Conservation (phyloP, 495 filamentous ascomycete genomes). For the Hyaloscypha bicolor region DNA sequence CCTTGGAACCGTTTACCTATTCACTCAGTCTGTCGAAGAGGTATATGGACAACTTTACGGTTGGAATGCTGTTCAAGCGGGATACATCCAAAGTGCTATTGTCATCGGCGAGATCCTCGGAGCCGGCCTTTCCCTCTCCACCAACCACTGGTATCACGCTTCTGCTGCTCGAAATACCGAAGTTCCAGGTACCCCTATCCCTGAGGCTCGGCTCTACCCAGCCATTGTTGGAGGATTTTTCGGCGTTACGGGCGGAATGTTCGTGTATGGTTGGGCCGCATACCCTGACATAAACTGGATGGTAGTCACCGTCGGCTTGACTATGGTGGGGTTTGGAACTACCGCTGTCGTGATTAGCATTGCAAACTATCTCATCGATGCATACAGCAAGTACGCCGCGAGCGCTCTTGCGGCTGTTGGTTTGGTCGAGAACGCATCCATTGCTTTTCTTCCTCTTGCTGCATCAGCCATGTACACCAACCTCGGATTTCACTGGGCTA, state of each 20-base stretch:
- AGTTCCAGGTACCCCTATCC: conserved; percentile 46
- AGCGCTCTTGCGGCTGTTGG: conserved; percentile 39
- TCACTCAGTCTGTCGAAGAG: conserved; percentile 19
- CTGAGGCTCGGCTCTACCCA: conserved; percentile 58
- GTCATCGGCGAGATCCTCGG: conserved; percentile 54
- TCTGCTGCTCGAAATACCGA: conserved; percentile 50
- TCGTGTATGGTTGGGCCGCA: conserved; percentile 68
- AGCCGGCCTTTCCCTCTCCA: conserved; percentile 51
- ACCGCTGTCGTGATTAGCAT: conserved; percentile 62
- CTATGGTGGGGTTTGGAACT: conserved; percentile 55
- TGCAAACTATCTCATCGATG: conserved; percentile 60
- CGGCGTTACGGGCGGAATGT: conserved; percentile 46
- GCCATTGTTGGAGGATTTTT: conserved; percentile 55
- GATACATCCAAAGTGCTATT: conserved; percentile 51
- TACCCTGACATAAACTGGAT: conserved; percentile 51
- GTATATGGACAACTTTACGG: conserved; percentile 21
- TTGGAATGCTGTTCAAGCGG: conserved; percentile 41
- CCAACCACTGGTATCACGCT: conserved; percentile 46
- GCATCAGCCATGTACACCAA: conserved; percentile 45
- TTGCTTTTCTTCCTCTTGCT: conserved; percentile 40
- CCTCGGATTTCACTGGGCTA: conserved; percentile 49
- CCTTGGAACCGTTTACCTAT: conserved; percentile 47
- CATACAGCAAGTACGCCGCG: conserved; percentile 42
- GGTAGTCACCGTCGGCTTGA: conserved; percentile 54
- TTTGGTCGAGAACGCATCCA: conserved; percentile 39